Base-by-base conservation (phyloP, 306 rosid genomes). In the Hippophae gyantsensis region DNA sequence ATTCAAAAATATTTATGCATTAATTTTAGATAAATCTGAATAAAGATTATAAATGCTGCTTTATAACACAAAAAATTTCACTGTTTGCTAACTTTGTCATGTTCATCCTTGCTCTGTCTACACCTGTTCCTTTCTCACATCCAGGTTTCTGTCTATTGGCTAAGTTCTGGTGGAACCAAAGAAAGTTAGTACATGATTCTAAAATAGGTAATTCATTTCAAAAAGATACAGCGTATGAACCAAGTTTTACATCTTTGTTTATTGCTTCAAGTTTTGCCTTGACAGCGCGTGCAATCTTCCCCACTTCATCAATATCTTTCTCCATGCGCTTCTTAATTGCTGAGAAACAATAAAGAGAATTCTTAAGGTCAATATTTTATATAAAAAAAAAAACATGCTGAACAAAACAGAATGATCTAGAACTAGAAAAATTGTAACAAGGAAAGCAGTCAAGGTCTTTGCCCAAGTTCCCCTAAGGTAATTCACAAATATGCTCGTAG, bases 321-420 rank as follows among this genome's bases (percentile, higher is more conserved):
- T 92, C 98, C 98, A 92, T 92, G 67, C 92, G 89, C 83, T 87
- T 92, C 68, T 87, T 92, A 71, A 92, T 87, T 56, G 82, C 98
- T 90, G 89, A 79, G 71, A 70, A 45, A 54, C 25, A 8, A 45
- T 40, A 53, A 56, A 64, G 42, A 67, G 55, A 49, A 50, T 55
- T 61, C 42, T 13, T 57, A 45, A 13, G 50, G 58, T 43, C 27
- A 50, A 50, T 40, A 60, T 60, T n/a, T 5, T 18, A n/a, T 18
- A n/a, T 25, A 51, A 66, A 47, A 66, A 52, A 59, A 45, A 51
- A 18, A 48, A 11, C 49, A 50, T 54, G 12, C 61, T 57, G 51
- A 43, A 45, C 23, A 40, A 23, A 58, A 38, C 43, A 56, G 8
- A 60, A 49, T 49, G 53, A 7, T 38, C 3, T 5, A 56, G 40